Evolutionary conservation across 352 stramenopile species (phyloP).

Genomic region (Plasmopara viticola): DNA sequence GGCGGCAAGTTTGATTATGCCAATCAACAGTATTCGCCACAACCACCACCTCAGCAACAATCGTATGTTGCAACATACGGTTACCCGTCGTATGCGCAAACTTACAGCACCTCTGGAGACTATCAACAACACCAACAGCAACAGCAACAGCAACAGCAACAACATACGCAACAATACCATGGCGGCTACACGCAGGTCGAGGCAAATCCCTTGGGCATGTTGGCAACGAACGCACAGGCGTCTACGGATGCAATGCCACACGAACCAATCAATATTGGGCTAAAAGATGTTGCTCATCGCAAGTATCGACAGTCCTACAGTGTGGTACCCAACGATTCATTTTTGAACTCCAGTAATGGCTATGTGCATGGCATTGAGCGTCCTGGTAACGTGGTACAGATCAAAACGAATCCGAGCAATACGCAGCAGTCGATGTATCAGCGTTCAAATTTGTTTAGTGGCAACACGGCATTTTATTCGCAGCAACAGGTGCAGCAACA

Average conservation of each 20-base stretch:
- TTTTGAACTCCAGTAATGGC: conserved; percentile 22
- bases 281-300: conserved; percentile 33
- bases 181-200: conserved; percentile 25
- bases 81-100: conserved; percentile 32
- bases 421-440: conserved; percentile 36
- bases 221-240: conserved; percentile 37
- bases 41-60: conserved; percentile 24
- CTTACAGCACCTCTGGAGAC: conserved; percentile 23
- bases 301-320: conserved; percentile 31
- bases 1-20: conserved; percentile 25
- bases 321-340: conserved; percentile 28
- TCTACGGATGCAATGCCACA: conserved; percentile 32
- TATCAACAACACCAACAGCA: conserved; percentile 19
- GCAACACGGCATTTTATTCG: conserved; percentile 20
- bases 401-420: conserved; percentile 28
- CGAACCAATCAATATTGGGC: conserved; percentile 30
- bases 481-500: conserved; percentile 26
- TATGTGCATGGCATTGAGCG: conserved; percentile 30
- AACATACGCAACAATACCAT: conserved; percentile 26
- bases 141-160: conserved; percentile 23
- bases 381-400: conserved; percentile 34
- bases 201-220: conserved; percentile 40
- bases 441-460: conserved; percentile 25
- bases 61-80: conserved; percentile 28
- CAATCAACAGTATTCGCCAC: conserved; percentile 24